Base-by-base conservation (phyloP, 2,329 filamentous ascomycete species). In the Penicillium freii region DNA sequence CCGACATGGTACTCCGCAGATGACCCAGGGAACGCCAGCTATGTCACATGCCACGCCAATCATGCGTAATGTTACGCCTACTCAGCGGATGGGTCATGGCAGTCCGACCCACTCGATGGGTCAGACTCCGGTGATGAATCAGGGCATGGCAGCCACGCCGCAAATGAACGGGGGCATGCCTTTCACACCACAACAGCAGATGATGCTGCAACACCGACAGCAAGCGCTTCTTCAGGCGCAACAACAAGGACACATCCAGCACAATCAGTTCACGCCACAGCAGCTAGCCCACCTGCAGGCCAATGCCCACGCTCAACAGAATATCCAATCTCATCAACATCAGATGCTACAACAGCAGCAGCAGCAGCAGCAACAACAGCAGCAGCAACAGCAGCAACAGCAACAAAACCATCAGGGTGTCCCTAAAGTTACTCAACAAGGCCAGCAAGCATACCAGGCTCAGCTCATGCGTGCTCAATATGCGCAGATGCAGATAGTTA, bases 1-100 rank as follows among this genome's bases (percentile, higher is more conserved):
- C 58, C 74, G 77, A 53, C 74, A 80, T 56, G 77, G 78, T 11
- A 81, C 78, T 19, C 78, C 78, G 5, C 77, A 79, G 58, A 77
- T 81, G 70, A 69, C 73, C 8, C 75, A 79, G 48, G 74, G 76
- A 40, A 80, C 78, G 2, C 77, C 78, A 10, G 75, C 75, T 23
- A 74, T 78, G 69, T 73, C 73, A 21, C 77, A 80, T 56, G 75
- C 77, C 23, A 81, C 78, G 4, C 78, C 78, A 5, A 71, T 78
- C 8, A 77, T 80, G 71, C 73, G 77, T 51, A 78, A 80, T 60
- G 75, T 73, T 6, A 80, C 78, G 11, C 78, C 78, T 5, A 77
- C 72, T 13, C 77, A 79, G 62, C 72, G 77, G 1, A 77, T 80
- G 69, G 69, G 67, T 27, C 78, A 80, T 54, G 76, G 74, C 43